Base-by-base conservation (phyloP, 192 early-diverging fungal species). In the Coemansia sp. region DNA sequence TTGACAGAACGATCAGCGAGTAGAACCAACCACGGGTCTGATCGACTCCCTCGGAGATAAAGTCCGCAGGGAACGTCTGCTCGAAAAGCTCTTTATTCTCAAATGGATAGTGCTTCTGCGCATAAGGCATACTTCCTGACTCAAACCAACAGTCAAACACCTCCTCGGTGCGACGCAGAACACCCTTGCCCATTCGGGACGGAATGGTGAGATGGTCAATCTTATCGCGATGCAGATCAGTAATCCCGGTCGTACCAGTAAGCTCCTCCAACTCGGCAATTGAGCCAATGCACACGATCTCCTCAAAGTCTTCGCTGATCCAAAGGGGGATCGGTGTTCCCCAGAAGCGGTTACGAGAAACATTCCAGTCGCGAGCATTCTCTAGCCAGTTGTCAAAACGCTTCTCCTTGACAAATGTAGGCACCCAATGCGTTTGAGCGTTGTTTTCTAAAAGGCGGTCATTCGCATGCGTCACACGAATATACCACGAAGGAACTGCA, bases 1-100 rank as follows among this genome's bases (percentile, higher is more conserved):
- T 97, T 40, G 96, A 97, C 64, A 99, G 85, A 5, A 99, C 98
- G 75, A 98, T 85, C 20, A 99, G 87, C 25, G 98, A 98, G 82
- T 99, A 99, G 90, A 99, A 99, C 98, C 98, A 99, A 54, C 98
- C 98, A 76, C 98, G 95, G 37, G 96, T 98, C 84, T 99, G 98
- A 80, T 99, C 98, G 49, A 99, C 79, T 69, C 98, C 98, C 82
- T 99, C 98, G n/a, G 96, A 94, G 74, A 99, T 96, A 81, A 99
- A 99, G 76, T 99, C 93, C 12, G 98, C 98, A 7, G 98, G 98
- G 92, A 99, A 99, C 13, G 88, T 88, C 17, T 74, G 69, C 68
- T 91, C 75, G 74, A 98, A 95, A 64, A 88, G 79, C 56, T 95
- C 92, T 85, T 92, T 83, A 85, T 98, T 98, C 83, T 99, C 96